These are phyloP conservation scores for Leccinum ochraceum DNA, from an alignment of 768 basidiomycete genomes.

Conservation along the genomic window DNA sequence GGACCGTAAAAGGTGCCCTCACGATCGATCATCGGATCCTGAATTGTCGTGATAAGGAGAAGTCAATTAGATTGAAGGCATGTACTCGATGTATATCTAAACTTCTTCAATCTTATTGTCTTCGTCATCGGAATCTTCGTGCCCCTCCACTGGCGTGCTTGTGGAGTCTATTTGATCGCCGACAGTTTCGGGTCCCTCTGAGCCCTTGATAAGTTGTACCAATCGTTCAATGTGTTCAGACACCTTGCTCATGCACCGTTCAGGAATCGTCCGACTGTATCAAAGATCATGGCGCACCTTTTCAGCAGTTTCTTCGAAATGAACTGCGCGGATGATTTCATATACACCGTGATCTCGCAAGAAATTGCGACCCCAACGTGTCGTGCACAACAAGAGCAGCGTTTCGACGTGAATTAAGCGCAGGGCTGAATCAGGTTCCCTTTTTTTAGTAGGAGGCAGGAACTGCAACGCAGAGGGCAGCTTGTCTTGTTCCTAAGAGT, in stretches of 20 bases:
- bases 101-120: constrained; percentile 79
- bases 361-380: constrained; percentile 83
- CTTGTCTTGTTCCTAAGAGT: constrained; percentile 77
- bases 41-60: constrained; percentile 2
- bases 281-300: constrained; percentile 47
- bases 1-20: neutral
- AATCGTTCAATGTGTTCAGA: constrained; percentile 86
- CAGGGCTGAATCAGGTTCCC: constrained; percentile 76
- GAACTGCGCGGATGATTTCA: constrained; percentile 75
- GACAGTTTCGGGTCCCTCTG: constrained; percentile 57
- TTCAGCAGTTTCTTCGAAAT: constrained; percentile 77
- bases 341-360: constrained; percentile 83
- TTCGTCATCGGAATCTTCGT: constrained; percentile 52
- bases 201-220: constrained; percentile 81
- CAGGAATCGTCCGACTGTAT: neutral
- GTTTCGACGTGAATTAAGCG: constrained; percentile 89
- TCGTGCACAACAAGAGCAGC: constrained; percentile 84
- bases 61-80: constrained; percentile 10
- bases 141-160: constrained; percentile 19
- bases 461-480: constrained; percentile 85
- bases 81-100: constrained; percentile 37
- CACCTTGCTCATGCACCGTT: constrained; percentile 47
- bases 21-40: constrained; percentile 3
- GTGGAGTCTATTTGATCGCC: constrained; percentile 38
- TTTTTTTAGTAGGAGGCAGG: constrained; percentile 77